phyloP scores from a whole-genome alignment of 176 grass and related monocot species.

The Oryza meyeriana region DNA sequence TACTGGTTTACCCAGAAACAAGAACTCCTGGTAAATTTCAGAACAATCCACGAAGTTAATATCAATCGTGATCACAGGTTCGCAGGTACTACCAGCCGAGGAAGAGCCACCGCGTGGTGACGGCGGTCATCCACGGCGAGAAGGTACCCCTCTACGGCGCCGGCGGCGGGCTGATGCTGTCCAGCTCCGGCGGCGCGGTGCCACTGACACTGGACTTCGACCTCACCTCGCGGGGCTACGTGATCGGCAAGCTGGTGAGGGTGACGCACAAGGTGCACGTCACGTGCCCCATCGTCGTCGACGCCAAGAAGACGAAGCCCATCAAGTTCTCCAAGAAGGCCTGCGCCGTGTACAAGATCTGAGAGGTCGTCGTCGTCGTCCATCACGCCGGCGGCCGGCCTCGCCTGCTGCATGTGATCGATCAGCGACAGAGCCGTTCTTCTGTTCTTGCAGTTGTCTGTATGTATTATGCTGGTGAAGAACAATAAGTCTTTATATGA shows the following conservation, averaged over 20 bases:
- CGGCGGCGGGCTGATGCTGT: constrained; percentile 56
- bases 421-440: neutral
- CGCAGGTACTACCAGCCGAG: constrained; percentile 89
- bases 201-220: constrained; percentile 77
- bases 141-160: constrained; percentile 94
- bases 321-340: constrained; percentile 65
- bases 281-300: constrained; percentile 52
- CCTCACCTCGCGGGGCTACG: constrained; percentile 70
- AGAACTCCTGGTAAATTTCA: neutral
- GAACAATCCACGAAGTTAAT: neutral
- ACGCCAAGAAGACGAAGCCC: constrained; percentile 58
- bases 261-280: constrained; percentile 77
- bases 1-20: neutral
- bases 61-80: constrained; percentile 43
- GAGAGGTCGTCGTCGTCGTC: neutral
- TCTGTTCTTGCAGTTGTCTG: constrained; percentile 2
- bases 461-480: constrained; percentile 32
- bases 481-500: constrained; percentile 36
- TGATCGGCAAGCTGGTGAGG: constrained; percentile 84
- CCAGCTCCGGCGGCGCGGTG: constrained; percentile 49
- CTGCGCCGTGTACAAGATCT: constrained; percentile 47
- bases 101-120: constrained; percentile 61
- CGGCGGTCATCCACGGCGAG: constrained; percentile 52
- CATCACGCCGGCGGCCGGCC: no score
- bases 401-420: neutral